A percentile compares a stretch with the other conserved stretches of the same genome.
Conservation (phyloP, 257 asterid species). For the Lycium ferocissimum region DNA sequence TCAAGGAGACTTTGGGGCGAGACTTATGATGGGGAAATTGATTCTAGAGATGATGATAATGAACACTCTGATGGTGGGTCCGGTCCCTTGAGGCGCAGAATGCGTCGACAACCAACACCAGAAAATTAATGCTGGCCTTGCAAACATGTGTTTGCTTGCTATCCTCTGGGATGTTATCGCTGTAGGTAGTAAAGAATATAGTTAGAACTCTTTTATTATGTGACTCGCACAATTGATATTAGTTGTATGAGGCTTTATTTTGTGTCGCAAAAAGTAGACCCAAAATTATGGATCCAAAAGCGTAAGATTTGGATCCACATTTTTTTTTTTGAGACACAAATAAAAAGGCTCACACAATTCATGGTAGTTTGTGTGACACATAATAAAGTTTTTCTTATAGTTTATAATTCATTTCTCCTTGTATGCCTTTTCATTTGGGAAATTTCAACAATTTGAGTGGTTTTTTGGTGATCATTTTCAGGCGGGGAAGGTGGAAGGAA, state of each 20-base stretch:
- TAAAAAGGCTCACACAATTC: too few species aligned
- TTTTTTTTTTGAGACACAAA: too few species aligned
- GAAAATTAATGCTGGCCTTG: slow-evolving; percentile 38
- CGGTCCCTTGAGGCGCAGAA: slow-evolving; percentile 34
- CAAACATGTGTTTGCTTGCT: slow-evolving; percentile 27
- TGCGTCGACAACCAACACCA: slow-evolving; percentile 44
- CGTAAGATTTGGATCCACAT: too few species aligned
- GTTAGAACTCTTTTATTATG: not conserved
- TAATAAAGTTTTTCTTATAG: too few species aligned
- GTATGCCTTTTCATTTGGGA: not conserved
- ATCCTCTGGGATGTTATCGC: not conserved
- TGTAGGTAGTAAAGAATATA: slow-evolving; percentile 3
- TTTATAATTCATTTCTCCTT: not conserved
- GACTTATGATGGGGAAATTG: slow-evolving; percentile 55
- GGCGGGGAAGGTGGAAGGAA: not conserved
- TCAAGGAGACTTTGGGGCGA: slow-evolving; percentile 79
- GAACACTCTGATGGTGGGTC: slow-evolving; percentile 46
- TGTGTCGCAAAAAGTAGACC: too few species aligned
- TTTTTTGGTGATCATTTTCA: not conserved
- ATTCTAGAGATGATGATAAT: slow-evolving; percentile 50
- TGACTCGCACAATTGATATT: too few species aligned
- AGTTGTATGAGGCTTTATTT: too few species aligned
- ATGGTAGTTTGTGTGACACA: too few species aligned
- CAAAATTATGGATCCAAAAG: too few species aligned
- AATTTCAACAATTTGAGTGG: not conserved